Percentiles rank a stretch among this genome's conserved stretches.
These are phyloP conservation scores for Porcisia deanei DNA, from an alignment of 208 protist species.

Conservation along the genomic window DNA sequence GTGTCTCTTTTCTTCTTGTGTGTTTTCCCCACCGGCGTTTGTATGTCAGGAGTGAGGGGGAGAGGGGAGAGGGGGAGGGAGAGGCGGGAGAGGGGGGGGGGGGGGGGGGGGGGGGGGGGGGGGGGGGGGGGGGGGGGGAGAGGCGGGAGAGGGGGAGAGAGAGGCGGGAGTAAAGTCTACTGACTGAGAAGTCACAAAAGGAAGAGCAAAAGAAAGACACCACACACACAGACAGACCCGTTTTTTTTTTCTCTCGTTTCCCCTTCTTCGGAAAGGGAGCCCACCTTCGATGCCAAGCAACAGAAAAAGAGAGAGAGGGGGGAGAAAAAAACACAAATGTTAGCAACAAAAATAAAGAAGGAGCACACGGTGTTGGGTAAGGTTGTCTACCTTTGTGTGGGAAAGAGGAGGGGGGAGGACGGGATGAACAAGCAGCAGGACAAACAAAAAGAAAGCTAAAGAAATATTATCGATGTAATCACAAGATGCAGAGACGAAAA, in stretches of 20 bases:
- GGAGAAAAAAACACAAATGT: not conserved
- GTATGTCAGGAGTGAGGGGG: not conserved
- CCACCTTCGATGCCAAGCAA: no score
- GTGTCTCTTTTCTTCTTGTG: not conserved
- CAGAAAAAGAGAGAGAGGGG: no score
- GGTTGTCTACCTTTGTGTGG: no score
- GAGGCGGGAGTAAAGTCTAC: not conserved
- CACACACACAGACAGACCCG: not conserved
- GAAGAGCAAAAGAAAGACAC: no score
- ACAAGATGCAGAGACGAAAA: not conserved
- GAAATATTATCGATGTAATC: not conserved
- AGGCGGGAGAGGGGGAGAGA: not conserved
- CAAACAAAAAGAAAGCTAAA: conserved; percentile 5
- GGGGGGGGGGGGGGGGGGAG: not conserved
- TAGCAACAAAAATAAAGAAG: no score
- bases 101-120: not conserved
- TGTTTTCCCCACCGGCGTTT: not conserved
- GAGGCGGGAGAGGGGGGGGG: not conserved
- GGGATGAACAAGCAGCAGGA: not conserved
- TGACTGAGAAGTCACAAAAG: no score
- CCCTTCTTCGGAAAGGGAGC: no score
- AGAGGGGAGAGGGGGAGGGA: not conserved
- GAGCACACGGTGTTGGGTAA: no score
- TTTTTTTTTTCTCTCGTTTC: no score
- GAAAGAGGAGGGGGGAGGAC: no score